A percentile compares a stretch with the other conserved stretches of the same genome.
Conservation (phyloP, 768 basidiomycete species). For the Leccinum variicolor region DNA sequence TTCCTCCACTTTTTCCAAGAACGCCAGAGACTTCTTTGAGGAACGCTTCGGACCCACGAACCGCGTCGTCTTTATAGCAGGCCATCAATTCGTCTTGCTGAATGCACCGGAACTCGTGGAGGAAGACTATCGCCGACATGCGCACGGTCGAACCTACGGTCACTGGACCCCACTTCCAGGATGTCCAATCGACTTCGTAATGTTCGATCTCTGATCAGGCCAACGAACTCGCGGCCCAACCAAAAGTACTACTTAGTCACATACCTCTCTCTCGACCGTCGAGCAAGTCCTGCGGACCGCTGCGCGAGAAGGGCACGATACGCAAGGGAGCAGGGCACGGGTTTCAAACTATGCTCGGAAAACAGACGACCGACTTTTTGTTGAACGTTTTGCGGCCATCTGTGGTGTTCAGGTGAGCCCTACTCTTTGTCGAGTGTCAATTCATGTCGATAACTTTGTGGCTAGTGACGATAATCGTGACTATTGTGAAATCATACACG, state of each 20-base stretch:
- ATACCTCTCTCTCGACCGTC: slow-evolving; percentile 82
- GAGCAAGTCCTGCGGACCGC: slow-evolving; percentile 69
- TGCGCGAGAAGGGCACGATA: slow-evolving; percentile 71
- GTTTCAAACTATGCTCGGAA: slow-evolving; percentile 80
- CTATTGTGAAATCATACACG: slow-evolving; percentile 76
- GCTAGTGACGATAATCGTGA: slow-evolving; percentile 86
- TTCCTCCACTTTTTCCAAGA: slow-evolving; percentile 46
- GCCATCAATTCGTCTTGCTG: slow-evolving; percentile 68
- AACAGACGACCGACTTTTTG: slow-evolving; percentile 73
- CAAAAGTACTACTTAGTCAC: slow-evolving; percentile 71
- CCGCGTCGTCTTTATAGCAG: slow-evolving; percentile 55
- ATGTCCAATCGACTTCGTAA: slow-evolving; percentile 62
- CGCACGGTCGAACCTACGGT: slow-evolving; percentile 45
- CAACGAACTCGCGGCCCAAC: slow-evolving; percentile 9
- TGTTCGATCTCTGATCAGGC: slow-evolving; percentile 38
- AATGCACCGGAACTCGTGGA: slow-evolving; percentile 81
- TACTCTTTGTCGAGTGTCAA: background rate
- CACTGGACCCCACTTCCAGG: slow-evolving; percentile 51
- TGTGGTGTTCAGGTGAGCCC: slow-evolving; percentile 64
- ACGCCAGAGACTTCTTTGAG: slow-evolving; percentile 56
- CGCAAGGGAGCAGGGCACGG: slow-evolving; percentile 74
- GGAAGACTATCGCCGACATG: slow-evolving; percentile 70
- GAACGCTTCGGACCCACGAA: slow-evolving; percentile 69
- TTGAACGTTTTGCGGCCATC: slow-evolving; percentile 63
- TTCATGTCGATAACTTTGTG: background rate